Evolutionary conservation across 164 flowering plant genomes (phyloP).

Genomic region (Nelumbo lutea): DNA sequence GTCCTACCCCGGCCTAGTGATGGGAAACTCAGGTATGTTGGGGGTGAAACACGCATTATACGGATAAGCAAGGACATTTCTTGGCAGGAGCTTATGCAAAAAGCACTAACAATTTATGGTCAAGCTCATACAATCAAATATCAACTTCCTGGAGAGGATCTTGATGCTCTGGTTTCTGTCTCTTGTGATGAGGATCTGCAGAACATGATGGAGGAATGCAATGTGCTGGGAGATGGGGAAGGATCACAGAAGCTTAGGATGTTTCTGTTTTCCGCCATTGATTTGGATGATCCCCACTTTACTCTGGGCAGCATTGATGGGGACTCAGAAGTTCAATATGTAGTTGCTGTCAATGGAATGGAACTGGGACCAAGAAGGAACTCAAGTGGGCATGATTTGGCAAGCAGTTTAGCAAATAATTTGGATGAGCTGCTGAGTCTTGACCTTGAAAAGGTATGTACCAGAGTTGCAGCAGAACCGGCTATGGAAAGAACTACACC

Average conservation of each 20-base stretch:
- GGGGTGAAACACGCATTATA: conserved; percentile 83
- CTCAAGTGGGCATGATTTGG: conserved; percentile 35
- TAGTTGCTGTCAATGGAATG: conserved; percentile 89
- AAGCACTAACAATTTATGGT: conserved; percentile 37
- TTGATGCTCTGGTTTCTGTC: conserved; percentile 91
- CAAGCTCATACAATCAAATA: conserved; percentile 66
- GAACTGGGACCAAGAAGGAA: conserved; percentile 54
- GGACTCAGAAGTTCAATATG: conserved; percentile 71
- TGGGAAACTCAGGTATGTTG: conserved; percentile 89
- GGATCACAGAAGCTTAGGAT: conserved; percentile 68
- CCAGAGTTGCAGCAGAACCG: conserved; percentile 20
- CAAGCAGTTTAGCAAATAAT: conserved; percentile 43
- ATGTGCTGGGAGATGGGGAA: conserved; percentile 38
- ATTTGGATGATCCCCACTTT: conserved; percentile 59
- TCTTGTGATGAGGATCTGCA: conserved; percentile 89
- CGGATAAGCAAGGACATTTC: conserved; percentile 58
- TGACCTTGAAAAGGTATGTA: conserved; percentile 33
- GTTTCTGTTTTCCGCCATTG: conserved; percentile 63
- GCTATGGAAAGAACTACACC: conserved; percentile 21
- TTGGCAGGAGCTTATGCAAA: conserved; percentile 65
- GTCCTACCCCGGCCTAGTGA: conserved; percentile 85
- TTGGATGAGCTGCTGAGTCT: conserved; percentile 54
- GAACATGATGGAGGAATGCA: conserved; percentile 92
- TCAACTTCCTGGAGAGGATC: conserved; percentile 97
- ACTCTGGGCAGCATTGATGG: conserved; percentile 47